Evolutionary conservation across 23 red algal species (phyloP), one percentile per base, ranked within the genome.

Genomic region (Chondrus crispus): DNA sequence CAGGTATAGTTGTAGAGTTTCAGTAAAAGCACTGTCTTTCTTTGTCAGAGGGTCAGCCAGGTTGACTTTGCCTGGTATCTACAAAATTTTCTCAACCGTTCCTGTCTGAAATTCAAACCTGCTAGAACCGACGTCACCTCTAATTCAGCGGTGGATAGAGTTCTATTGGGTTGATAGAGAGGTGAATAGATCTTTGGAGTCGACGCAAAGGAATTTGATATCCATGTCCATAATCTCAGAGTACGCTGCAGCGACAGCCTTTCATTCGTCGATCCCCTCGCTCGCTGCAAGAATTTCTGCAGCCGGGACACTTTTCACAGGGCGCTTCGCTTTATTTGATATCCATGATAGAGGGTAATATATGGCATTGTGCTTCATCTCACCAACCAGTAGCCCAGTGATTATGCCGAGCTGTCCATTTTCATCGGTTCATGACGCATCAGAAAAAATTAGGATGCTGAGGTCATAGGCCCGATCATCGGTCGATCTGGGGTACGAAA

Each of bases 211-310:
- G 3, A 80, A 35, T 29, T 33, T 30, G 58, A 80, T 52, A 2
- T 55, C 2, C 12, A 80, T 55, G 35, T 32, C 46, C 3, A 80
- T 8, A 2, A 80, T 8, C 7, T 3, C 28, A 2, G 2, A 33
- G 40, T 57, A 55, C 4, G 47, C 75, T 32, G 39, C 58, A 4
- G 3, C 2, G 3, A 80, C 2, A 4, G 58, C 75, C 47, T 80
- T 80, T 8, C 75, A 46, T 24, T 80, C 75, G 46, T 80, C 75
- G 3, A 80, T 80, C 2, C 26, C 75, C 29, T 55, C 75, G 36
- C 75, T 52, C 35, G 75, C 75, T 47, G 75, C 75, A 46, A 80
- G 29, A 3, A 52, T 80, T 28, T 80, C 75, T 1, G 75, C 75
- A 2, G 75, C 35, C 18, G 48, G 26, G 41, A 80, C 58, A 24